Evolutionary conservation across 176 grass and related monocot genomes (phyloP).

Genomic region (Alopecurus myosuroides): DNA sequence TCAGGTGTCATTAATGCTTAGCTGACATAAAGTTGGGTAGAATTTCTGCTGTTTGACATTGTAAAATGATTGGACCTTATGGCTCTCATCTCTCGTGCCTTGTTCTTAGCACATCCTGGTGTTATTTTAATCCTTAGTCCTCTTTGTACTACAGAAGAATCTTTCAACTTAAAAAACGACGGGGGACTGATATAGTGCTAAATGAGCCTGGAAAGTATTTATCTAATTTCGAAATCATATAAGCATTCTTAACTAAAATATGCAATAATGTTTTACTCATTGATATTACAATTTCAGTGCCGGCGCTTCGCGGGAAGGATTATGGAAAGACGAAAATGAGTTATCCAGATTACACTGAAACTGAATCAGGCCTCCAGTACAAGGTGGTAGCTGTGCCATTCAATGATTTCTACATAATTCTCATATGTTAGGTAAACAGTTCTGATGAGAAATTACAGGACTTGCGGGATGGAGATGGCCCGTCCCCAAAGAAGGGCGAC

Average conservation of each 20-base stretch:
- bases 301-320: conserved; percentile 89
- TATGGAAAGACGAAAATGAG: conserved; percentile 98
- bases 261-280: background rate
- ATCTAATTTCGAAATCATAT: background rate
- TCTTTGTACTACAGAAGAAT: background rate
- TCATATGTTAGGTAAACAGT: background rate
- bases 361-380: conserved; percentile 91
- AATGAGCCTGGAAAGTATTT: background rate
- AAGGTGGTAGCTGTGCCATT: conserved; percentile 51
- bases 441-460: conserved; percentile 51
- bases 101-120: background rate
- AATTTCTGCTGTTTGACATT: background rate
- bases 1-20: background rate
- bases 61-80: background rate
- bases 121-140: background rate
- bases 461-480: conserved; percentile 68
- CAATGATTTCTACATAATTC: conserved; percentile 3
- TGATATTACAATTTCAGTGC: conserved; percentile 46
- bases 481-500: conserved; percentile 68
- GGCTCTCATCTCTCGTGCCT: background rate
- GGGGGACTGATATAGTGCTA: background rate
- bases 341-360: conserved; percentile 97
- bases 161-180: background rate
- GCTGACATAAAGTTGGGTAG: background rate
- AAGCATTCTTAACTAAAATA: background rate